Evolutionary conservation across 306 rosid species (phyloP).

Genomic region (Aeschynomene evenia): DNA sequence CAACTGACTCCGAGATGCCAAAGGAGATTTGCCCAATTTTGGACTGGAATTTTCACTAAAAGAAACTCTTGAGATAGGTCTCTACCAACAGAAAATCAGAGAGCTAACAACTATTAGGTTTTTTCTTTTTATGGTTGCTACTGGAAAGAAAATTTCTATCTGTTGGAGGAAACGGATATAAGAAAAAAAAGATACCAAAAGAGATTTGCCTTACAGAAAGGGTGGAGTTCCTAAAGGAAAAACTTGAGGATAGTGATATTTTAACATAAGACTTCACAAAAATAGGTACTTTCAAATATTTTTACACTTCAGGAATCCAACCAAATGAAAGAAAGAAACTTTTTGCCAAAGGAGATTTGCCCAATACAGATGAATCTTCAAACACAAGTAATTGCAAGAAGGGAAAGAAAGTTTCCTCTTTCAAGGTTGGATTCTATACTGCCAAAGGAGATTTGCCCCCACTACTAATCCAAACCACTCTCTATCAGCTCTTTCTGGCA

Average conservation of each 20-base stretch:
- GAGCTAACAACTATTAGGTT: constrained; percentile 31
- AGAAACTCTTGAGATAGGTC: constrained; percentile 41
- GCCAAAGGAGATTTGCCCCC: constrained; percentile 83
- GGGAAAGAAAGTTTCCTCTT: constrained; percentile 27
- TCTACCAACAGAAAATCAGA: constrained; percentile 36
- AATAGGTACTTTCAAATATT: constrained; percentile 20
- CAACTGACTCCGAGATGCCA: constrained; percentile 69
- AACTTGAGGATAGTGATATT: constrained; percentile 25
- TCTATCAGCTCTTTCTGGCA: constrained; percentile 28
- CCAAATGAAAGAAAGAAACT: constrained; percentile 40
- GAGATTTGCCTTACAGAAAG: constrained; percentile 50
- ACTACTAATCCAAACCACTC: constrained; percentile 31
- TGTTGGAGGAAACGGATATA: constrained; percentile 34
- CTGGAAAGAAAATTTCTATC: constrained; percentile 13
- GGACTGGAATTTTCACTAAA: constrained; percentile 45
- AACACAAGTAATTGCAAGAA: background rate
- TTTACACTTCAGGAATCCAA: constrained; percentile 36
- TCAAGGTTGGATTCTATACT: constrained; percentile 31
- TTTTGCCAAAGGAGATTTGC: constrained; percentile 90
- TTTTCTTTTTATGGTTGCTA: background rate
- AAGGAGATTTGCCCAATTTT: constrained; percentile 91
- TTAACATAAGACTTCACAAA: constrained; percentile 15
- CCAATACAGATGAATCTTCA: constrained; percentile 47
- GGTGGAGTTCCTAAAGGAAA: constrained; percentile 37
- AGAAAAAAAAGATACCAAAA: constrained; percentile 41